These are phyloP conservation scores for Fusarium succisae DNA, from an alignment of 2,329 filamentous ascomycete genomes.

Conservation along the genomic window DNA sequence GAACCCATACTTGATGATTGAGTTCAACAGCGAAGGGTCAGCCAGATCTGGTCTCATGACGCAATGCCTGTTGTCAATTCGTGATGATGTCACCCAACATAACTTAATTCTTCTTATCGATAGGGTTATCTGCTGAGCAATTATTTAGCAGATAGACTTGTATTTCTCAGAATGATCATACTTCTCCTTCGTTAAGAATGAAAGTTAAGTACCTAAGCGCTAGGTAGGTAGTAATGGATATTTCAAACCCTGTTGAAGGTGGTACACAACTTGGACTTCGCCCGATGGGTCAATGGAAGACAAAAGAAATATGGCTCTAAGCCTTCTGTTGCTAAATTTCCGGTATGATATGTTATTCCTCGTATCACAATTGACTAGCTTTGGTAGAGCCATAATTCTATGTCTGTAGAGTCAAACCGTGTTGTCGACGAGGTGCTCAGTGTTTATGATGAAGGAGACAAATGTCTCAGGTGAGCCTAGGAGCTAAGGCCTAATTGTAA, in stretches of 20 bases:
- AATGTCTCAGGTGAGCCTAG: background rate
- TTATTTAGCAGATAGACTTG: background rate
- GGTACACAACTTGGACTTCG: background rate
- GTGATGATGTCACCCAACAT: conserved; percentile 30
- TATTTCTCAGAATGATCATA: background rate
- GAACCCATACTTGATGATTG: background rate
- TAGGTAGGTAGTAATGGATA: too few species aligned
- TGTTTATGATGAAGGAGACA: background rate
- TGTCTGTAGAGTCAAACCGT: background rate
- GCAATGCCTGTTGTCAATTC: conserved; percentile 21
- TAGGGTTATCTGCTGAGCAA: background rate
- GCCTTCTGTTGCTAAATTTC: background rate
- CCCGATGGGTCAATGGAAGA: background rate
- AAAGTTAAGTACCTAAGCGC: too few species aligned
- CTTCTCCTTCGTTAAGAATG: too few species aligned
- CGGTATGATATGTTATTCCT: background rate
- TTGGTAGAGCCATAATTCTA: background rate
- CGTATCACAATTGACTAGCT: background rate
- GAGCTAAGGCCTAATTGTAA: background rate
- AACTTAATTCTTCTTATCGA: background rate
- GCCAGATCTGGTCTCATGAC: conserved; percentile 29
- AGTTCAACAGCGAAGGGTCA: background rate
- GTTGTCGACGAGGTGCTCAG: background rate
- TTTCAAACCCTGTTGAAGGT: background rate
- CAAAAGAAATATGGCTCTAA: background rate